Evolutionary conservation across 805 yeast species (phyloP).

Genomic region (Torulaspora indica): DNA sequence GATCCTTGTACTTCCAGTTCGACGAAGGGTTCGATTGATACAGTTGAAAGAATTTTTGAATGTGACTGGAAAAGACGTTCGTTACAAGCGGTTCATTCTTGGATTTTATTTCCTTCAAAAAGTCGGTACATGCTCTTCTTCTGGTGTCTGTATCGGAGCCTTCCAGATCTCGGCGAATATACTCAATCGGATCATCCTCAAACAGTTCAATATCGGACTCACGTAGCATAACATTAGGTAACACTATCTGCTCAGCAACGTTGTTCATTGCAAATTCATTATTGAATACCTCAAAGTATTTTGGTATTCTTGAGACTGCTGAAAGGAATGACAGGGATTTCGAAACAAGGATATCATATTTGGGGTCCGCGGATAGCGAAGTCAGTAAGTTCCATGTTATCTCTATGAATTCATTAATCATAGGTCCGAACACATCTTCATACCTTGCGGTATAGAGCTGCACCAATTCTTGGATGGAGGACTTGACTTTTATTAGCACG

Average conservation of each 20-base stretch:
- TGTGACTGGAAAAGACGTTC: constrained; percentile 64
- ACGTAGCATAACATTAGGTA: constrained; percentile 84
- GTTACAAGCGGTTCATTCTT: constrained; percentile 73
- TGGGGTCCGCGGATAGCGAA: constrained; percentile 60
- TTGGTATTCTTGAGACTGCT: constrained; percentile 67
- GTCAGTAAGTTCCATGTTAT: constrained; percentile 75
- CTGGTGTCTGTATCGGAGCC: constrained; percentile 93
- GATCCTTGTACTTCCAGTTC: constrained; percentile 83
- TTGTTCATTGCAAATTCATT: constrained; percentile 62
- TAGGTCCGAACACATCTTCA: constrained; percentile 82
- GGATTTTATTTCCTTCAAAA: constrained; percentile 78
- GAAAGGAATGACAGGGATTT: constrained; percentile 78
- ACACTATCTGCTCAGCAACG: constrained; percentile 72
- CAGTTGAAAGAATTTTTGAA: constrained; percentile 57
- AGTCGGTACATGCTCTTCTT: constrained; percentile 88
- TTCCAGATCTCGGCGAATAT: constrained; percentile 86
- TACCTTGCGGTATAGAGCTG: constrained; percentile 85
- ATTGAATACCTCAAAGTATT: constrained; percentile 61
- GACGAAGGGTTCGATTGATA: constrained; percentile 41
- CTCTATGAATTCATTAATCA: constrained; percentile 72
- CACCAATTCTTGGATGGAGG: constrained; percentile 78
- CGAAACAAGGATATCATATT: constrained; percentile 79
- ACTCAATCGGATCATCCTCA: constrained; percentile 96
- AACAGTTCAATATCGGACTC: constrained; percentile 87
- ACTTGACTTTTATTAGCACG: constrained; percentile 62